phyloP scores from a whole-genome alignment of 306 rosid species.

The Trifolium subterraneum region DNA sequence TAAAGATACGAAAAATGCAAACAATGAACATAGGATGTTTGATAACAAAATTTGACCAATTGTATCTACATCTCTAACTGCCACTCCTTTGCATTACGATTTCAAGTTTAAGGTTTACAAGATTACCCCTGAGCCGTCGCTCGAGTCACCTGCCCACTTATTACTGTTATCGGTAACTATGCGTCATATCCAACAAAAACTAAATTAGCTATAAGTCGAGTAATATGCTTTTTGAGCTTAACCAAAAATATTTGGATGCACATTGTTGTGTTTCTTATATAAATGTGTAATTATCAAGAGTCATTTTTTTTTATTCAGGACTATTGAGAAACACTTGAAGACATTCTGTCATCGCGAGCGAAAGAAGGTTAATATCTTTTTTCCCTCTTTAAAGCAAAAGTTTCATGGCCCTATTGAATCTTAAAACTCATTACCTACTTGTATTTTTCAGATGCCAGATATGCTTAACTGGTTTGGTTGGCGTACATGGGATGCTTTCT shows the following conservation, averaged over 20 bases:
- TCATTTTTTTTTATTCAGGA: constrained; percentile 48
- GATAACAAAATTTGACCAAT: not conserved
- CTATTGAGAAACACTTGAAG: constrained; percentile 79
- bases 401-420: not conserved
- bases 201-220: too few species aligned
- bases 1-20: too few species aligned
- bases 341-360: constrained; percentile 83
- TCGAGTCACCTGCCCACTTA: too few species aligned
- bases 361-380: constrained; percentile 68
- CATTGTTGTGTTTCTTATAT: not conserved
- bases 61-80: not conserved
- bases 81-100: too few species aligned
- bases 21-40: not conserved
- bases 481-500: constrained; percentile 99
- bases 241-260: constrained; percentile 16
- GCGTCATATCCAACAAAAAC: too few species aligned
- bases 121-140: too few species aligned
- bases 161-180: too few species aligned
- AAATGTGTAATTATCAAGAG: not conserved
- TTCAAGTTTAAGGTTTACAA: too few species aligned
- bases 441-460: constrained; percentile 82
- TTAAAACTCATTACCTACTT: not conserved
- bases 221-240: not conserved
- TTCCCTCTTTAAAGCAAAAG: not conserved
- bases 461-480: constrained; percentile 95